Percentiles rank a stretch among this genome's conserved stretches.
Conservation (phyloP, 2,329 filamentous ascomycete genomes). For the Lasiodiplodia theobromae region DNA sequence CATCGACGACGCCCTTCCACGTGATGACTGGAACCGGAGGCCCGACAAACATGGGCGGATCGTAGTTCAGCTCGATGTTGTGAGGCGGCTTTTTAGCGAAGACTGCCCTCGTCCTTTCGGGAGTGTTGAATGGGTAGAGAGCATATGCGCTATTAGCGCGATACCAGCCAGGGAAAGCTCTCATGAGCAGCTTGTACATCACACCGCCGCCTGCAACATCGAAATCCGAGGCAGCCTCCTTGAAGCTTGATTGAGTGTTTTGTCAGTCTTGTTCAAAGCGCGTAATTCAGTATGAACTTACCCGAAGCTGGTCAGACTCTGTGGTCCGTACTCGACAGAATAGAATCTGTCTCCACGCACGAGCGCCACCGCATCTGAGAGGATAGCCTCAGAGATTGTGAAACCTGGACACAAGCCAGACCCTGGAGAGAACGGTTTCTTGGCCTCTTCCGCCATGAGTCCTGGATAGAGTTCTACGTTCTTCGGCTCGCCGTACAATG, state of each 20-base stretch:
- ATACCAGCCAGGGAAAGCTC: constrained; percentile 36
- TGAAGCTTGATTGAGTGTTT: constrained; percentile 3
- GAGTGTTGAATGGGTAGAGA: constrained; percentile 41
- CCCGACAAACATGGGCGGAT: constrained; percentile 33
- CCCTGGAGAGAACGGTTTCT: constrained; percentile 58
- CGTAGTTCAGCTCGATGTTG: constrained; percentile 36
- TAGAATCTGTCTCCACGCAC: constrained; percentile 36
- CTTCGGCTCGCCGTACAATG: constrained; percentile 59
- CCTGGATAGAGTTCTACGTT: constrained; percentile 67
- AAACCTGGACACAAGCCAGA: constrained; percentile 60
- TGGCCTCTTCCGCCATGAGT: constrained; percentile 63
- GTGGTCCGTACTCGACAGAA: constrained; percentile 41
- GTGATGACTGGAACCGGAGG: constrained; percentile 34
- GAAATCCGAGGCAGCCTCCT: constrained; percentile 29
- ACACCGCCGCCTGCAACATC: constrained; percentile 32
- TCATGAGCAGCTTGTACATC: constrained; percentile 34
- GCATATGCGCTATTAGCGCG: constrained; percentile 38
- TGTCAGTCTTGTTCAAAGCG: background rate
- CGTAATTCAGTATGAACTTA: background rate
- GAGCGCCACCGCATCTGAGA: constrained; percentile 56
- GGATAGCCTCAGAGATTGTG: constrained; percentile 61
- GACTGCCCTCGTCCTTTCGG: constrained; percentile 34
- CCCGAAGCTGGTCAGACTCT: constrained; percentile 40
- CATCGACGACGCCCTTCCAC: constrained; percentile 36
- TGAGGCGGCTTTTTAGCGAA: constrained; percentile 32